Conservation (phyloP, 768 basidiomycete genomes). For the Suillus americanus region DNA sequence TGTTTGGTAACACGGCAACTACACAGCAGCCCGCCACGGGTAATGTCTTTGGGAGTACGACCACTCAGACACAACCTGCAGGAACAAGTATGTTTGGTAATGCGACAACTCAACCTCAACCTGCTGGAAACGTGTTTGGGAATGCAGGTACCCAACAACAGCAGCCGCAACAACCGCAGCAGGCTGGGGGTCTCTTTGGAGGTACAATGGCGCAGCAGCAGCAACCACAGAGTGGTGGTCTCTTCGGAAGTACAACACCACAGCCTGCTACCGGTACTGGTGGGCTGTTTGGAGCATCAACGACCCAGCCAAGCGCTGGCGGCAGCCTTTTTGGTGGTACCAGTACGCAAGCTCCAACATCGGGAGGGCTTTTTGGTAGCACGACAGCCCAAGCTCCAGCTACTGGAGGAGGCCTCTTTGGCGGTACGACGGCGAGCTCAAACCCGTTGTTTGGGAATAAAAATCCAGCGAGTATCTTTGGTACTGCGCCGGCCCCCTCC, state of each 20-base stretch:
- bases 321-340: slow-evolving; percentile 21
- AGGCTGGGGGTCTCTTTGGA: slow-evolving; percentile 28
- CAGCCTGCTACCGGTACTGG: slow-evolving; percentile 21
- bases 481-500: slow-evolving; percentile 14
- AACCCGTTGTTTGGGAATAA: slow-evolving; percentile 39
- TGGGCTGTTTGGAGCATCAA: slow-evolving; percentile 15
- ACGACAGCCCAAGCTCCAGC: slow-evolving; percentile 19
- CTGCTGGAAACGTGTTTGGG: slow-evolving; percentile 19
- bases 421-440: slow-evolving; percentile 20
- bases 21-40: slow-evolving; percentile 16
- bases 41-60: slow-evolving; percentile 19
- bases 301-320: slow-evolving; percentile 6
- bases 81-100: slow-evolving; percentile 18
- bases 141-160: slow-evolving; percentile 24
- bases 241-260: slow-evolving; percentile 23
- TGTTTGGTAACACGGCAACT: slow-evolving; percentile 18
- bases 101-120: slow-evolving; percentile 5
- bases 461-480: slow-evolving; percentile 28
- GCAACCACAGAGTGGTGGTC: slow-evolving; percentile 22
- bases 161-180: slow-evolving; percentile 7
- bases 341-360: slow-evolving; percentile 14
- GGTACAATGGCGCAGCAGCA: neutral
- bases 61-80: slow-evolving; percentile 7
- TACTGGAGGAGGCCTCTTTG: slow-evolving; percentile 27
- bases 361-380: slow-evolving; percentile 30